These are phyloP conservation scores for Ammopiptanthus mongolicus DNA, from an alignment of 306 rosid genomes.

Conservation along the genomic window DNA sequence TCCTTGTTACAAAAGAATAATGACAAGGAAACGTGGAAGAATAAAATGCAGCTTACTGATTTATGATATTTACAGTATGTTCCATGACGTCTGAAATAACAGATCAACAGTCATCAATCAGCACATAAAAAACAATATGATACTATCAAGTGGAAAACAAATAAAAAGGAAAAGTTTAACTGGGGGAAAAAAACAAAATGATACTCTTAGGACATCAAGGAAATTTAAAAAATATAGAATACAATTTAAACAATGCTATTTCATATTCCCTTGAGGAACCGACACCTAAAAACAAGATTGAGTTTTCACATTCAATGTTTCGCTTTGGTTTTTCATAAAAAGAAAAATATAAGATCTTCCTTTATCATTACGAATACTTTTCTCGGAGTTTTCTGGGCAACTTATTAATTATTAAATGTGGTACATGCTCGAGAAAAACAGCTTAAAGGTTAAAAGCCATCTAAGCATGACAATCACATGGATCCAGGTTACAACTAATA, in stretches of 20 bases:
- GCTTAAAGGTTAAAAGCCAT: background rate
- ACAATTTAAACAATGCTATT: background rate
- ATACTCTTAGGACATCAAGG: background rate
- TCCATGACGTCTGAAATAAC: slow-evolving; percentile 68
- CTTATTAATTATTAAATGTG: background rate
- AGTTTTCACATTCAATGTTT: background rate
- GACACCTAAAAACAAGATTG: background rate
- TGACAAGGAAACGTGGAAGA: slow-evolving; percentile 6
- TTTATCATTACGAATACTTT: background rate
- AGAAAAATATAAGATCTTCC: background rate
- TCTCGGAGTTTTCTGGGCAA: background rate
- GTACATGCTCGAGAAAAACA: background rate
- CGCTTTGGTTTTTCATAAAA: background rate
- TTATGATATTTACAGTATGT: slow-evolving; percentile 78
- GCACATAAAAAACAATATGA: slow-evolving; percentile 1
- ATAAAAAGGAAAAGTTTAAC: background rate
- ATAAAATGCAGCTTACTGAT: slow-evolving; percentile 49
- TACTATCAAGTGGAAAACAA: background rate
- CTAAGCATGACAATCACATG: background rate
- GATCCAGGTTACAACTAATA: background rate
- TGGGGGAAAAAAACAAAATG: background rate
- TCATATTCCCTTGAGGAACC: slow-evolving; percentile 1
- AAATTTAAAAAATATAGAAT: background rate
- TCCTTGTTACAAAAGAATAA: slow-evolving; percentile 5
- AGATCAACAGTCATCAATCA: slow-evolving; percentile 18